A percentile compares a stretch with the other conserved stretches of the same genome.
Evolutionary conservation across 2,329 filamentous ascomycete species (phyloP).

Genomic region (Aspergillus sp.): DNA sequence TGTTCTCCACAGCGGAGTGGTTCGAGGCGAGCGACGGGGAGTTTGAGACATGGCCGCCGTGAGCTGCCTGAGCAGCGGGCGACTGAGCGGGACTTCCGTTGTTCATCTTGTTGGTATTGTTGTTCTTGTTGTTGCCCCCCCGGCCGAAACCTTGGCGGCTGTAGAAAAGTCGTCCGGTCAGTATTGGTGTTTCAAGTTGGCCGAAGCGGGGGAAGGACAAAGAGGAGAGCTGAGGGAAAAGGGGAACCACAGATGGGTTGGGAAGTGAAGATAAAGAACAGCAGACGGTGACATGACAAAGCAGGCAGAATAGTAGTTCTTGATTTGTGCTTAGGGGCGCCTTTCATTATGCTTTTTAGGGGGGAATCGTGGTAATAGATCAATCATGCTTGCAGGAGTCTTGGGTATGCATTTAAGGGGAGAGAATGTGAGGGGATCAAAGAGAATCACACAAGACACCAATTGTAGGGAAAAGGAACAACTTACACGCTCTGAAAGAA

Average conservation of each 20-base stretch:
- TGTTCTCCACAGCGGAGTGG: conserved; percentile 39
- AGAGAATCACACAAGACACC: conserved; percentile 23
- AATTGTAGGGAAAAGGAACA: conserved; percentile 12
- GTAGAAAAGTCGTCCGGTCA: conserved; percentile 28
- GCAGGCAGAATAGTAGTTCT: not conserved
- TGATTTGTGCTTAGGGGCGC: conserved; percentile 12
- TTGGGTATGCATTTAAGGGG: conserved; percentile 19
- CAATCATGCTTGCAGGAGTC: conserved; percentile 13
- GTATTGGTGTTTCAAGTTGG: conserved; percentile 21
- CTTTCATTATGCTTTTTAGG: conserved; percentile 14
- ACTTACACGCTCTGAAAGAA: conserved; percentile 58
- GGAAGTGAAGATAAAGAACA: conserved; percentile 6
- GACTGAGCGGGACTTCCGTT: conserved; percentile 38
- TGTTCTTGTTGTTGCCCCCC: conserved; percentile 41
- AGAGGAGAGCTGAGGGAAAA: conserved; percentile 10
- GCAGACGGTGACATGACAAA: not conserved
- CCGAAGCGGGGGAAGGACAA: conserved; percentile 12
- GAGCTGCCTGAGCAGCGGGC: conserved; percentile 31
- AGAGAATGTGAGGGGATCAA: conserved; percentile 24
- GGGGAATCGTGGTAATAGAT: conserved; percentile 9
- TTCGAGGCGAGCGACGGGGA: conserved; percentile 47
- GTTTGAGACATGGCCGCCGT: conserved; percentile 34
- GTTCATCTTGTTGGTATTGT: conserved; percentile 46
- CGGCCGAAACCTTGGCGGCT: conserved; percentile 56
- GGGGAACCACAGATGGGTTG: not conserved